phyloP scores from a whole-genome alignment of 345 rosid species.

The Rubroshorea leprosula region DNA sequence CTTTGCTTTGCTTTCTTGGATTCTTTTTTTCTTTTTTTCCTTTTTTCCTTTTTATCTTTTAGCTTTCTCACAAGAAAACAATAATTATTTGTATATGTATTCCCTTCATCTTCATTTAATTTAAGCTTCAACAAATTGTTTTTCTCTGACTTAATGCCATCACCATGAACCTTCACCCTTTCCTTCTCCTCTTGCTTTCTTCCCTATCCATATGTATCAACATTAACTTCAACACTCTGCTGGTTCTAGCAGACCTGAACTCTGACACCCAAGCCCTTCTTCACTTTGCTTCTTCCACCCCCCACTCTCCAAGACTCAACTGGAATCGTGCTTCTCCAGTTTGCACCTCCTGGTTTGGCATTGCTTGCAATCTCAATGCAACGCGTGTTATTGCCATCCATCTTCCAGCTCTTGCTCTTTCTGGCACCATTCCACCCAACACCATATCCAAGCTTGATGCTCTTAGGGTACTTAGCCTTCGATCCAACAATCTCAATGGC shows the following conservation, averaged over 20 bases:
- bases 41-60: no score
- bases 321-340: constrained; percentile 40
- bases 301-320: constrained; percentile 43
- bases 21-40: no score
- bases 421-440: constrained; percentile 47
- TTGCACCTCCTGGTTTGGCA: constrained; percentile 58
- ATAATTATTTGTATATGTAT: no score
- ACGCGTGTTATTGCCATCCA: constrained; percentile 42
- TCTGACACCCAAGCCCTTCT: constrained; percentile 56
- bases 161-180: constrained; percentile 31
- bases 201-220: no score
- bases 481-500: constrained; percentile 66
- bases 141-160: no score
- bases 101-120: no score
- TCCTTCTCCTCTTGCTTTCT: constrained; percentile 15
- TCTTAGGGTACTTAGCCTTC: constrained; percentile 56
- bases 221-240: no score
- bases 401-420: constrained; percentile 70
- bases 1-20: not conserved
- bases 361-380: constrained; percentile 37
- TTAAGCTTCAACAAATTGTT: no score
- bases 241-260: constrained; percentile 33
- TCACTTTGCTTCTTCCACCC: constrained; percentile 40
- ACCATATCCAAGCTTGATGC: constrained; percentile 52
- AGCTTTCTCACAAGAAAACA: no score